A percentile compares a stretch with the other conserved stretches of the same genome.
These are phyloP conservation scores for Lophiotrema nucula DNA, from an alignment of 495 filamentous ascomycete species.

Conservation along the genomic window DNA sequence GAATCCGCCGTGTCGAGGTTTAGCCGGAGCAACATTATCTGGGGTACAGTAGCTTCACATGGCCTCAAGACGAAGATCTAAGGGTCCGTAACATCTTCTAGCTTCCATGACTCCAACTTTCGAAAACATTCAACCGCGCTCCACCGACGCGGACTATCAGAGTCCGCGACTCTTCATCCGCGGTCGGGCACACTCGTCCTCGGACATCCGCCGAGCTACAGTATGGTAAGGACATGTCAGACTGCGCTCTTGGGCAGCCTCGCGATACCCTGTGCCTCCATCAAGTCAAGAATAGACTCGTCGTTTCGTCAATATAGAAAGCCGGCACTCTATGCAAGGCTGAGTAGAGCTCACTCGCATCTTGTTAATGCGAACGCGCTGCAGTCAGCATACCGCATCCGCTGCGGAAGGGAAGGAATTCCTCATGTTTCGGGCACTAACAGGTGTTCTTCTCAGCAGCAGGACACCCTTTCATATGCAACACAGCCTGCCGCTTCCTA, in stretches of 20 bases:
- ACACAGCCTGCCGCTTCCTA: constrained; percentile 11
- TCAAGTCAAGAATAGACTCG: no score
- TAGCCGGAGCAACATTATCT: constrained; percentile 25
- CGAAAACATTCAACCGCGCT: background rate
- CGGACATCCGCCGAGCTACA: background rate
- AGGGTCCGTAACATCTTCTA: constrained; percentile 22
- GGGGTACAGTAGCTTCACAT: constrained; percentile 26
- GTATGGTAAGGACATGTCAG: background rate
- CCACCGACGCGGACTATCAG: background rate
- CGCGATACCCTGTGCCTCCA: background rate
- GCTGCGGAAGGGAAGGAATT: constrained; percentile 1
- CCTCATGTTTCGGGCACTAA: constrained; percentile 8
- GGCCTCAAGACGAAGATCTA: background rate
- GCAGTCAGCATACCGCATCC: constrained; percentile 23
- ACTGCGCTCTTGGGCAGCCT: background rate
- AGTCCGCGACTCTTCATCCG: background rate
- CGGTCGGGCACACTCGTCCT: background rate
- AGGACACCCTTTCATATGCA: background rate
- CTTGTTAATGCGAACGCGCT: background rate
- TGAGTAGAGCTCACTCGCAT: constrained; percentile 1
- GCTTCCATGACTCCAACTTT: background rate
- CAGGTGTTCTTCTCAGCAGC: background rate
- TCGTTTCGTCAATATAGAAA: background rate
- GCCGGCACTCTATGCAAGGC: constrained; percentile 7
- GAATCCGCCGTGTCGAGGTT: constrained; percentile 21